These are phyloP conservation scores for Cornus suecica DNA, from an alignment of 148 eudicot genomes.

Conservation along the genomic window DNA sequence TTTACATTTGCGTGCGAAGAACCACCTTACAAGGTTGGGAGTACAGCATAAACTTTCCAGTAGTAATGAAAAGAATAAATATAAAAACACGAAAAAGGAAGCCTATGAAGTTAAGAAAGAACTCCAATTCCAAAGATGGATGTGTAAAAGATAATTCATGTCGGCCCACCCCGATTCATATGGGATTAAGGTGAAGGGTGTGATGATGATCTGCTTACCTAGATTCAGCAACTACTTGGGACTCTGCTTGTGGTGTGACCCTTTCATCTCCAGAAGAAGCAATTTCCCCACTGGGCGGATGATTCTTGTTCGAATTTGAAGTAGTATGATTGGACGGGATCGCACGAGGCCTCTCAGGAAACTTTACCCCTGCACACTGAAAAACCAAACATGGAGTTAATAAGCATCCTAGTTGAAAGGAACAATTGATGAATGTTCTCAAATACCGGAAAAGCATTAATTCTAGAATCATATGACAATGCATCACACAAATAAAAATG, in stretches of 20 bases:
- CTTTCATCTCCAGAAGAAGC: constrained; percentile 45
- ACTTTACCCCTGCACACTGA: constrained; percentile 94
- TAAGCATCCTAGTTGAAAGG: background rate
- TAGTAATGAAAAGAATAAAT: no score
- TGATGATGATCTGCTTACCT: constrained; percentile 39
- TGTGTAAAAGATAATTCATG: no score
- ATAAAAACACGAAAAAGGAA: background rate
- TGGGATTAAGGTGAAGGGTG: background rate
- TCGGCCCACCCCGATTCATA: no score
- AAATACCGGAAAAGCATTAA: background rate
- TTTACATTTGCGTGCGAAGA: background rate
- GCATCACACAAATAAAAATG: no score
- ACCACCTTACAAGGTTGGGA: background rate
- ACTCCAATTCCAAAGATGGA: background rate
- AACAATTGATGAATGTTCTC: background rate
- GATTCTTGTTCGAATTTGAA: constrained; percentile 35
- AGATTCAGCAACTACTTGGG: constrained; percentile 64
- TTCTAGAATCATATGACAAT: no score
- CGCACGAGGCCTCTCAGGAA: constrained; percentile 53
- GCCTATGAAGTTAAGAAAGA: background rate
- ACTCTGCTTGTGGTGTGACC: constrained; percentile 37
- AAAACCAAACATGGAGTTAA: constrained; percentile 16
- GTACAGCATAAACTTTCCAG: background rate
- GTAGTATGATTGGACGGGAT: constrained; percentile 34
- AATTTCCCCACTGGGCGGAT: constrained; percentile 31